A percentile compares a stretch with the other conserved stretches of the same genome.
Evolutionary conservation across 2,329 filamentous ascomycete genomes (phyloP).

Genomic region (Rasamsonia emersonii): DNA sequence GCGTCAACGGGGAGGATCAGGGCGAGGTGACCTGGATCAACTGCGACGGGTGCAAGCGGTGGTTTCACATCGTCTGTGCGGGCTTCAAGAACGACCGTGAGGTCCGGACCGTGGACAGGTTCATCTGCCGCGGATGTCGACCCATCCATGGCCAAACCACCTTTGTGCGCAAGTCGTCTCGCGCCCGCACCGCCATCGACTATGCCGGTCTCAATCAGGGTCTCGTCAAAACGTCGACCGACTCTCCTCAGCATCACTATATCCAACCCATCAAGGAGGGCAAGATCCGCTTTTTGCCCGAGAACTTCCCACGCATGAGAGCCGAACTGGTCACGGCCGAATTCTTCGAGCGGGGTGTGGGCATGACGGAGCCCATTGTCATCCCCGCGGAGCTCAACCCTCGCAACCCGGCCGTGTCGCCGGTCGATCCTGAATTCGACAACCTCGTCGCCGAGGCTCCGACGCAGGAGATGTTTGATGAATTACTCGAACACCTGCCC

Average conservation of each 20-base stretch:
- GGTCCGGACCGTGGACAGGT: conserved; percentile 59
- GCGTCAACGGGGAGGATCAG: conserved; percentile 44
- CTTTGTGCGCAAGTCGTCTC: conserved; percentile 57
- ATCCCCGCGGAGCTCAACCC: conserved; percentile 56
- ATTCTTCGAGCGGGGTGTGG: conserved; percentile 53
- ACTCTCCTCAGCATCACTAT: conserved; percentile 59
- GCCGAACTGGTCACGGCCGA: conserved; percentile 56
- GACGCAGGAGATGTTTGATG: conserved; percentile 33
- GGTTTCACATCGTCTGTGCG: conserved; percentile 61
- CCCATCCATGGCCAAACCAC: conserved; percentile 55
- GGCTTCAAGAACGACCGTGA: conserved; percentile 57
- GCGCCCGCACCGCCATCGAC: conserved; percentile 57
- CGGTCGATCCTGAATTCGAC: conserved; percentile 16
- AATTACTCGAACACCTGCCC: conserved; percentile 24
- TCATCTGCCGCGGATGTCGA: conserved; percentile 54
- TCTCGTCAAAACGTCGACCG: conserved; percentile 55
- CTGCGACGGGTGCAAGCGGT: conserved; percentile 59
- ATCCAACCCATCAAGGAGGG: conserved; percentile 59
- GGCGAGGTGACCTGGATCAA: conserved; percentile 54
- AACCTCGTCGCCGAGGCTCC: conserved; percentile 24
- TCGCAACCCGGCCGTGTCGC: conserved; percentile 32
- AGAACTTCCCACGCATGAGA: conserved; percentile 55
- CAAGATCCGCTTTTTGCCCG: conserved; percentile 51
- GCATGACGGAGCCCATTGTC: conserved; percentile 59
- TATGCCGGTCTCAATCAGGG: conserved; percentile 61